Evolutionary conservation across 1,284 basidiomycete genomes (phyloP).

Genomic region (Erythrobasidium hasegawianum): DNA sequence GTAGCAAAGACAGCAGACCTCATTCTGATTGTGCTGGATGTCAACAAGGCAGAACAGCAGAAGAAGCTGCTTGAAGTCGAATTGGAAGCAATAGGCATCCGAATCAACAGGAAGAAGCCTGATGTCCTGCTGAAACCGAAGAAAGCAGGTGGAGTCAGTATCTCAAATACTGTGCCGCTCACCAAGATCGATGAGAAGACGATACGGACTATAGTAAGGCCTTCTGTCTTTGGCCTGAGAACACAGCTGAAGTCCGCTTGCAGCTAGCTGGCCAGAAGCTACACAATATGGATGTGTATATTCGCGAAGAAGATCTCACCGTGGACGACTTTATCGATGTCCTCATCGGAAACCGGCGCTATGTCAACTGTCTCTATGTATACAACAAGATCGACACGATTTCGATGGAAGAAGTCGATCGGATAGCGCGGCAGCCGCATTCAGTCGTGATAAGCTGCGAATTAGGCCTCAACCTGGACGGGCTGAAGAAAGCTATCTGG

Average conservation of each 20-base stretch:
- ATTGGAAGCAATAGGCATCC: conserved; percentile 91
- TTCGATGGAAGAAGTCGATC: conserved; percentile 63
- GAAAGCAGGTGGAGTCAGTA: conserved; percentile 72
- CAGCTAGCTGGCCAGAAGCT: conserved; percentile 58
- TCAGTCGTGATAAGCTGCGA: conserved; percentile 93
- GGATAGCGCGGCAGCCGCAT: conserved; percentile 78
- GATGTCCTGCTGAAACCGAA: conserved; percentile 70
- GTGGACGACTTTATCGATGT: conserved; percentile 94
- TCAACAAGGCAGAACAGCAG: conserved; percentile 93
- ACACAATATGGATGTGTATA: conserved; percentile 95
- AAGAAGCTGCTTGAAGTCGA: conserved; percentile 81
- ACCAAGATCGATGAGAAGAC: conserved; percentile 94
- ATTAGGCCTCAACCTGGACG: conserved; percentile 83
- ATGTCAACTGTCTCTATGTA: conserved; percentile 84
- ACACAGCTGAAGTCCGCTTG: too few relatives aligned
- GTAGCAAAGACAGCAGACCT: conserved; percentile 80
- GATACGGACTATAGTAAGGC: conserved; percentile 69
- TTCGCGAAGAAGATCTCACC: conserved; percentile 75
- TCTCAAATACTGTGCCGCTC: conserved; percentile 73
- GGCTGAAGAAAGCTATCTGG: conserved; percentile 87
- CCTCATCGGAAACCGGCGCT: conserved; percentile 85
- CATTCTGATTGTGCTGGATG: conserved; percentile 62
- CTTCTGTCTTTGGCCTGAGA: too few relatives aligned
- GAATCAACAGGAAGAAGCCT: conserved; percentile 81
- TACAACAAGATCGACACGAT: conserved; percentile 63